Evolutionary conservation across 495 filamentous ascomycete species (phyloP), one percentile per base, ranked within the genome.

Genomic region (Hyaloscypha hepaticicola): DNA sequence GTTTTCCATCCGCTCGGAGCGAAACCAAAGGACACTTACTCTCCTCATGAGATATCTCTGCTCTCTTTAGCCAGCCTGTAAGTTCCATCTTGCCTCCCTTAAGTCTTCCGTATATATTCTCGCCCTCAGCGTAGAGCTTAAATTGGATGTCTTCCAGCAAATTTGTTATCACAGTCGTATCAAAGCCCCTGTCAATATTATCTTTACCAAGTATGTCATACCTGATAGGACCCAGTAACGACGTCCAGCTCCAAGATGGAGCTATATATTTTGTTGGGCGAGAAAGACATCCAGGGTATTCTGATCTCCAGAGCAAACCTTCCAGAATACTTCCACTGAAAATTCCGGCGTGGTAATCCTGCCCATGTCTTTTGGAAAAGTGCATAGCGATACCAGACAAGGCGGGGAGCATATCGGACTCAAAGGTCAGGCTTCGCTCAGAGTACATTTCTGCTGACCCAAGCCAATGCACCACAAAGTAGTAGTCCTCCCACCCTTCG

Each of bases 401-500:
- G n/a, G 61, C 61, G 29, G 61, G 61, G 2, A 64, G 25, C 34
- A 29, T 57, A 24, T 64, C 61, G 21, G 31, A 57, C 22, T 57
- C 55, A 22, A 28, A 57, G 31, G 61, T 64, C 7, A 64, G 50
- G 45, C 31, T 9, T 26, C 22, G 14, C 5, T 1, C 19, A 48
- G 51, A 63, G 52, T 22, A 63, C 7, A 3, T n/a, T 57, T 57
- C 61, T 11, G 52, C 52, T 6, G 21, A 57, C 9, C 33, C 50
- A 1, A 56, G 33, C 61, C 61, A 63, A 24, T 62, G 60, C 14
- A 38, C 58, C 55, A 75, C 38, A 56, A 76, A 48, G 72, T 69
- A 12, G 48, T 62, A 11, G 69, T 74, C 53, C 75, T 76, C 63
- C 64, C 69, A 16, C 34, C 58, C 29, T 25, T 60, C 24, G 41